Evolutionary conservation across 176 grass and related monocot genomes (phyloP).

Genomic region (Ensete ventricosum): DNA sequence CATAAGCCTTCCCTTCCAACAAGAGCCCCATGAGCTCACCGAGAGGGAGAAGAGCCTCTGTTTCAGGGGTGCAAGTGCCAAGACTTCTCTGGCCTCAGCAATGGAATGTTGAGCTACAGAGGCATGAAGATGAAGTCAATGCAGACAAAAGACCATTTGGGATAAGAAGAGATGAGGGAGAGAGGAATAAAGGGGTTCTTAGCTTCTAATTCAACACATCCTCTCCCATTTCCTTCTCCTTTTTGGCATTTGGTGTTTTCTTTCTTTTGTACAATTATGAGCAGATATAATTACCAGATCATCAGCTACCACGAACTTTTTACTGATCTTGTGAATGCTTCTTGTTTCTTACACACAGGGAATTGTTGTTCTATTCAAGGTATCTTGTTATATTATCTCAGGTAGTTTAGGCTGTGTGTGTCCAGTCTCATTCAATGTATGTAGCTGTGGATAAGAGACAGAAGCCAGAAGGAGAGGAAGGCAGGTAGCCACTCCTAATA

Average conservation of each 20-base stretch:
- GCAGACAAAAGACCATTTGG: not conserved
- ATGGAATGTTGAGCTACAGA: conserved; percentile 67
- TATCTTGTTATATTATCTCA: too few relatives aligned
- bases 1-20: conserved; percentile 21
- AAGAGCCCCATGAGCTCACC: conserved; percentile 42
- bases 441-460: not conserved
- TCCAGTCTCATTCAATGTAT: conserved; percentile 10
- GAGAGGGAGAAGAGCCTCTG: conserved; percentile 49
- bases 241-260: not conserved
- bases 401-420: too few relatives aligned
- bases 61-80: conserved; percentile 78
- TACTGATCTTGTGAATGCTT: too few relatives aligned
- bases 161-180: not conserved
- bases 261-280: conserved; percentile 23
- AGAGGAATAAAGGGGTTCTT: not conserved
- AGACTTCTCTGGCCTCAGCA: conserved; percentile 50
- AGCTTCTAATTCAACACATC: too few relatives aligned
- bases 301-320: too few relatives aligned
- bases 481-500: conserved; percentile 22
- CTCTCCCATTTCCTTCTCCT: not conserved
- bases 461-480: conserved; percentile 2
- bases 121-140: conserved; percentile 69
- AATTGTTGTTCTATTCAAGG: too few relatives aligned
- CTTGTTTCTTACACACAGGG: too few relatives aligned
- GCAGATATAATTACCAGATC: not conserved